These are phyloP conservation scores for Neofusicoccum umdonicola DNA, from an alignment of 2,329 filamentous ascomycete species.

Conservation along the genomic window DNA sequence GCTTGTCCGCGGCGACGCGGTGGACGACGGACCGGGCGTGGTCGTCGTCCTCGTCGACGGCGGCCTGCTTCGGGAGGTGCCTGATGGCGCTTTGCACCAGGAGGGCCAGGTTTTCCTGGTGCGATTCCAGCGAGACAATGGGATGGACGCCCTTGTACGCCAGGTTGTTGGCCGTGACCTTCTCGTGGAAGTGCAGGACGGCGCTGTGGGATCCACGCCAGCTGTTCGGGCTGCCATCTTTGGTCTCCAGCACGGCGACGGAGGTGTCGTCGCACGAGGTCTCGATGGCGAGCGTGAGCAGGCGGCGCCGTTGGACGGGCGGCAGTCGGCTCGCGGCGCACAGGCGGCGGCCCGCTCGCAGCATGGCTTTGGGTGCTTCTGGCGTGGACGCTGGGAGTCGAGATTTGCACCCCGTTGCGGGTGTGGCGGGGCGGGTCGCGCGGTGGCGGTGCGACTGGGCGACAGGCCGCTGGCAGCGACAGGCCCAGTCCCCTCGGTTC, in stretches of 20 bases:
- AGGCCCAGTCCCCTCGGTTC: not conserved
- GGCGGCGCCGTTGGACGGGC: slow-evolving; percentile 22
- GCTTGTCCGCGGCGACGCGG: not conserved
- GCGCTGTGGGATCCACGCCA: slow-evolving; percentile 37
- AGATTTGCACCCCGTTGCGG: not conserved
- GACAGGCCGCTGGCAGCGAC: not conserved
- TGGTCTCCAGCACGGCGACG: slow-evolving; percentile 69
- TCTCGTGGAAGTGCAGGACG: slow-evolving; percentile 73
- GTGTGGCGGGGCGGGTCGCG: not conserved
- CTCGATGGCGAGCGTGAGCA: slow-evolving; percentile 68
- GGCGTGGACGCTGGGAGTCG: not conserved
- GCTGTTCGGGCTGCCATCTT: slow-evolving; percentile 19
- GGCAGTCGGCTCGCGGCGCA: not conserved
- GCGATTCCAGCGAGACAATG: slow-evolving; percentile 68
- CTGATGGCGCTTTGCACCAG: slow-evolving; percentile 65
- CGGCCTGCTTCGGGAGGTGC: slow-evolving; percentile 46
- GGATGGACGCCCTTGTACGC: slow-evolving; percentile 78
- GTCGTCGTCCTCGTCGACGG: not conserved
- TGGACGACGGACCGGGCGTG: not conserved
- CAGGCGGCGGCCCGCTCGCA: not conserved
- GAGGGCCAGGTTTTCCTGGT: slow-evolving; percentile 66
- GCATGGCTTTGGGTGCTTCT: not conserved
- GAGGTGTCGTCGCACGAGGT: slow-evolving; percentile 92
- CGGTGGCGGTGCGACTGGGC: not conserved
- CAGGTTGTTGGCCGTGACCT: slow-evolving; percentile 76